Percentiles rank a stretch among this genome's conserved stretches.
phyloP scores from a whole-genome alignment of 202 grass and related monocot species.

The Thinopyrum obtusiflorum region DNA sequence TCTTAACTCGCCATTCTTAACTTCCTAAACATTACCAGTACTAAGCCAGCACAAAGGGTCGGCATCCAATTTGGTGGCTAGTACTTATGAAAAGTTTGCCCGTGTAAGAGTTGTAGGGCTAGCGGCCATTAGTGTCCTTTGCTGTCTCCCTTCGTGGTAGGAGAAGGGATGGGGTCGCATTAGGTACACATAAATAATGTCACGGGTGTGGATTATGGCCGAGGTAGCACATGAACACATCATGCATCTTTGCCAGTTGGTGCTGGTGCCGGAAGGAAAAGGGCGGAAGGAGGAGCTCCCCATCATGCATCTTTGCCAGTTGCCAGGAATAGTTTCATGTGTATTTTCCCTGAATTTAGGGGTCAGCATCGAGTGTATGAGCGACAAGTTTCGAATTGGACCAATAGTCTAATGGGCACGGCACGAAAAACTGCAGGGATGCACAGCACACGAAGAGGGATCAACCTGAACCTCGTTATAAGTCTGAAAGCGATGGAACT shows the following conservation, averaged over 20 bases:
- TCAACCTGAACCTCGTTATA: too few relatives aligned
- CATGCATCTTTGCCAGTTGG: too few relatives aligned
- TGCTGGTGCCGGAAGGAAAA: slow-evolving; percentile 6
- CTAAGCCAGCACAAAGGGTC: neutral
- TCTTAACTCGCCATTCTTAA: neutral
- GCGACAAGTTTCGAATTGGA: too few relatives aligned
- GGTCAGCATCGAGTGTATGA: neutral
- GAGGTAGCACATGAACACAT: slow-evolving; percentile 13
- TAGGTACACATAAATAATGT: slow-evolving; percentile 34
- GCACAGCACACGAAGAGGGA: neutral
- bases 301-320: slow-evolving; percentile 31
- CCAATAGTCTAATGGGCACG: neutral
- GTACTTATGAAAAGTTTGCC: slow-evolving; percentile 10
- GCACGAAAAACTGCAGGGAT: neutral
- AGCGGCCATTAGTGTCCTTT: neutral
- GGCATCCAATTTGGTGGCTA: slow-evolving; percentile 8
- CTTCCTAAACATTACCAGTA: neutral
- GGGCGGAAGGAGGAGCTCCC: neutral
- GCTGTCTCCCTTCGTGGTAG: neutral
- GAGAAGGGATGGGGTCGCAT: slow-evolving; percentile 25
- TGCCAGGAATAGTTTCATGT: neutral
- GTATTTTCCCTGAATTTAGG: neutral
- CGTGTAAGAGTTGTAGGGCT: neutral
- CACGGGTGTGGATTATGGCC: slow-evolving; percentile 16
- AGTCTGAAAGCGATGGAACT: too few relatives aligned